These are phyloP conservation scores for Neurospora terricola DNA, from an alignment of 495 filamentous ascomycete genomes.

Conservation along the genomic window DNA sequence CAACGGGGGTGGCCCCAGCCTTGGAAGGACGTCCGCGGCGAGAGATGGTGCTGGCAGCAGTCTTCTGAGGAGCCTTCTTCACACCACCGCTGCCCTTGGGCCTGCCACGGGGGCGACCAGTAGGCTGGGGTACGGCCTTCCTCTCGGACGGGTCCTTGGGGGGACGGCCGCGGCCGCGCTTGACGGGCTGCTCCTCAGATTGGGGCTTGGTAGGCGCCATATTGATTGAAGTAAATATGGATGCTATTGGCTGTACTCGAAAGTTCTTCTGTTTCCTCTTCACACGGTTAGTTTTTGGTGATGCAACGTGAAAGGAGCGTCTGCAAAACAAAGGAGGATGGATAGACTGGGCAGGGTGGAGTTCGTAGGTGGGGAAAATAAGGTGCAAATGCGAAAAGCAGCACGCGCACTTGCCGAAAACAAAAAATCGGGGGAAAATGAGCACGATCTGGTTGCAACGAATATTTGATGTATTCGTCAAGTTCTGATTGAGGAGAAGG, in stretches of 20 bases:
- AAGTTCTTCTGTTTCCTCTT: neutral
- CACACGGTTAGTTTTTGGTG: neutral
- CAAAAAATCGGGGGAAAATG: neutral
- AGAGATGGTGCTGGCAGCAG: conserved; percentile 3
- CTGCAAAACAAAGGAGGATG: neutral
- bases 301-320: neutral
- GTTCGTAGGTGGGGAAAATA: neutral
- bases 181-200: conserved; percentile 15
- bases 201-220: conserved; percentile 14
- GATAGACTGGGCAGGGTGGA: neutral
- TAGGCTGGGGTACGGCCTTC: conserved; percentile 26
- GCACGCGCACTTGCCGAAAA: neutral
- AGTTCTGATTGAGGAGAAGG: neutral
- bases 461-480: neutral
- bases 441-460: neutral
- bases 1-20: conserved; percentile 5
- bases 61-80: conserved; percentile 21
- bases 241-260: neutral
- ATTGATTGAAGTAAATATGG: neutral
- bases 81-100: conserved; percentile 31
- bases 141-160: conserved; percentile 25
- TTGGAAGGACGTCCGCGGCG: conserved; percentile 31
- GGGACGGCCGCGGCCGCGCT: conserved; percentile 38
- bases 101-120: conserved; percentile 35
- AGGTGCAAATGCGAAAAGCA: neutral